Conservation (phyloP, 1,284 basidiomycete species). For the Anthracocystis panici-leucophaei region DNA sequence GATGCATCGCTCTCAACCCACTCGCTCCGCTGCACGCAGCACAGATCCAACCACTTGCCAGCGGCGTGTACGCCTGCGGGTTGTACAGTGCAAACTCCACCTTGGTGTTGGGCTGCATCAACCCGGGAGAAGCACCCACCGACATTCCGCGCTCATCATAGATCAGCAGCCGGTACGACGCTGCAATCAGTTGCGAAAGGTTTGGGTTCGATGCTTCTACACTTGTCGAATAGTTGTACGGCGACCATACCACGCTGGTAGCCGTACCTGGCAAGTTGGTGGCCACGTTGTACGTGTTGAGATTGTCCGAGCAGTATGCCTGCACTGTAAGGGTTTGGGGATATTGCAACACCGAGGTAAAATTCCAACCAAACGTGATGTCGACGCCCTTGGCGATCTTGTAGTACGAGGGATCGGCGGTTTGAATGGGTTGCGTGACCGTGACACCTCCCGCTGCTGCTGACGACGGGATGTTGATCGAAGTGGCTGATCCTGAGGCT, state of each 20-base stretch:
- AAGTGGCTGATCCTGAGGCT: conserved; percentile 16
- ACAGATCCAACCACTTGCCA: conserved; percentile 61
- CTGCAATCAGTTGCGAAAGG: conserved; percentile 61
- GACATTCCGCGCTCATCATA: conserved; percentile 63
- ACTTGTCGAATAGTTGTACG: conserved; percentile 60
- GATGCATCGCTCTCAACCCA: conserved; percentile 45
- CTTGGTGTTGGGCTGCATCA: conserved; percentile 62
- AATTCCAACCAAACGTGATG: conserved; percentile 69
- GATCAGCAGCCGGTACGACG: conserved; percentile 64
- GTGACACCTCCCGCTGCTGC: conserved; percentile 65
- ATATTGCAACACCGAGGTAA: conserved; percentile 61
- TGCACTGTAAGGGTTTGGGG: conserved; percentile 59
- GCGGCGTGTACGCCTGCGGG: conserved; percentile 65
- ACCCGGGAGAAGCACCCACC: conserved; percentile 48
- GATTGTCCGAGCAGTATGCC: conserved; percentile 64
- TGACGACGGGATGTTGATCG: conserved; percentile 50
- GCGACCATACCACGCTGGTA: conserved; percentile 64
- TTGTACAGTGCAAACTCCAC: conserved; percentile 67
- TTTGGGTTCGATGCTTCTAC: conserved; percentile 51
- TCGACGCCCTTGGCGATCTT: conserved; percentile 64
- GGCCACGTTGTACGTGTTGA: conserved; percentile 64
- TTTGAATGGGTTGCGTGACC: conserved; percentile 64
- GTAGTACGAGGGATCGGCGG: conserved; percentile 66
- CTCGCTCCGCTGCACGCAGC: conserved; percentile 52
- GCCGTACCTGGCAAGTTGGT: conserved; percentile 61